Evolutionary conservation across 768 basidiomycete species (phyloP), one percentile per base, ranked within the genome.

Genomic region (Serendipita vermifera): DNA sequence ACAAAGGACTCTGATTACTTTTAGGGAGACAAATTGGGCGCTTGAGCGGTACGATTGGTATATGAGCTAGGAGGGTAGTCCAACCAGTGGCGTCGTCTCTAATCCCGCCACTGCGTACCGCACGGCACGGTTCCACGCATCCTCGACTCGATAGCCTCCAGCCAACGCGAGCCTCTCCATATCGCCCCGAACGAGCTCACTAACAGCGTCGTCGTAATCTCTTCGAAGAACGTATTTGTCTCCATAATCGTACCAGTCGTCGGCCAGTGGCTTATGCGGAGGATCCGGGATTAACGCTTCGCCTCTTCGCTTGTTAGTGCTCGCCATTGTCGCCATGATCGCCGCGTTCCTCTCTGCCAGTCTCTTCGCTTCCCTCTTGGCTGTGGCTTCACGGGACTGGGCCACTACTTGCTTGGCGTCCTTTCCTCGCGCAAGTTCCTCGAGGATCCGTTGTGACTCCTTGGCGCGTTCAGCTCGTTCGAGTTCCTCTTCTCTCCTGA

Each of bases 51-150:
- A n/a, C n/a, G n/a, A n/a, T n/a, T n/a, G n/a, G 35, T 9, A 11
- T 43, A 43, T 43, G 41, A 43, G 41, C 41, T 43, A 43, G 11
- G 41, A 43, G 26, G 15, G 41, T 43, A 26, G 26, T n/a, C 41
- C 41, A 11, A 43, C 2, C 11, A 59, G 14, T 3, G 83, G 80
- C 32, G 72, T 64, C 31, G 87, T 63, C 59, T 87, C 85, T 59
- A 92, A 66, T 1, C 79, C 86, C 33, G 81, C 81, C 22, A 91
- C 82, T 3, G 86, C 83, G 60, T 67, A 79, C 57, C 83, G 71
- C 57, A 93, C 65, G 11, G 87, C 87, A 55, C 89, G 74, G 62
- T 85, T 83, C 89, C 89, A 92, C 39, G 84, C 87, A 65, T 92
- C 85, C 59, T 86, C 81, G 3, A 87, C 73, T 59, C 71, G 74